Base-by-base conservation (phyloP, 2,329 filamentous ascomycete genomes). In the Magnaporthales sp. region DNA sequence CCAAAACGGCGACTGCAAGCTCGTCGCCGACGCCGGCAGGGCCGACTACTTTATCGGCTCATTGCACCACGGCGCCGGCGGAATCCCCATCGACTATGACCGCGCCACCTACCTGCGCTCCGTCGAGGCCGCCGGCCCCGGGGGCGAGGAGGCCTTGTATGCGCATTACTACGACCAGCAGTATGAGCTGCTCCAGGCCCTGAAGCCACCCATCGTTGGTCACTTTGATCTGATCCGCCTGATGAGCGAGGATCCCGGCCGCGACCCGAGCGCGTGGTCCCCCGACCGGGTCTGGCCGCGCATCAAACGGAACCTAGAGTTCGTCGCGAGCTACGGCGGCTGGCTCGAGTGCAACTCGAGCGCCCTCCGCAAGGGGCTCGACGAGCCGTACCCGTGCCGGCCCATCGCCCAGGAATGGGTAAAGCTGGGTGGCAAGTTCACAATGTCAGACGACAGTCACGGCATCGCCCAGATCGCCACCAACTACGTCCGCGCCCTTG, bases 361-460 rank as follows among this genome's bases (percentile, higher is more conserved):
- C 54, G 93, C 88, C 24, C 76, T 98, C 77, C 85, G 95, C 70
- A 99, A 99, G 80, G 95, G 94, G 5, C 86, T 98, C 77, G 85
- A 81, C 24, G 93, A 98, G 80, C 92, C 94, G 62, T 99, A 99
- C 81, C 95, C 95, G 0, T 88, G 88, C 69, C 83, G 86, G 66
- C 83, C 87, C 72, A 90, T 99, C 73, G 92, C 92, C 72, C 84
- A 91, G 83, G 86, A 87, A 75, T 96, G 92, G 80, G 74, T 93
- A 66, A 78, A 78, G 8, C 83, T 91, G 72, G 89, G 89, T 27
- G 93, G 95, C 27, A 86, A 85, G 68, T 96, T 98, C 77, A 96
- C 92, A 66, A 84, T 99, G 72, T 97, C 92, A 7, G 95, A 99
- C 76, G 95, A 99, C 78, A 97, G 93, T 76, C 95, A 99, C 79